Percentiles rank a stretch among this genome's conserved stretches.
Evolutionary conservation across 495 filamentous ascomycete genomes (phyloP).

Genomic region (Trichoderma gamsii): DNA sequence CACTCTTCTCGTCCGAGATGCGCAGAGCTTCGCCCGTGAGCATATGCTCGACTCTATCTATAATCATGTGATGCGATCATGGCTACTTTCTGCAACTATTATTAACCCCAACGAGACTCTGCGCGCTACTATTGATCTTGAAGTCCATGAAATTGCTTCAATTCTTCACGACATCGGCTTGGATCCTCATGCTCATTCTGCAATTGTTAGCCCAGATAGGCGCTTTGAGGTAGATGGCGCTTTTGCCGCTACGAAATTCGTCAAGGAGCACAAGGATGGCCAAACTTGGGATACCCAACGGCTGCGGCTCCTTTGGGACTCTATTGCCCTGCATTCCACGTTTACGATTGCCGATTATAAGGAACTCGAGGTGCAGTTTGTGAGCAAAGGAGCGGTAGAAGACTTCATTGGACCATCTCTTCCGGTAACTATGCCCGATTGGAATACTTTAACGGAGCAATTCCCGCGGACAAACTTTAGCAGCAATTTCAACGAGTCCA

Average conservation of each 20-base stretch:
- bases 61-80: not conserved
- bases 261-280: constrained; percentile 14
- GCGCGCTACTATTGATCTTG: constrained; percentile 25
- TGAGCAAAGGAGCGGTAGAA: constrained; percentile 15
- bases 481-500: constrained; percentile 16
- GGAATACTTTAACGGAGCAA: constrained; percentile 17
- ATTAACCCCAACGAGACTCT: constrained; percentile 23
- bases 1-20: not conserved
- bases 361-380: constrained; percentile 22
- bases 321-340: constrained; percentile 24
- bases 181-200: constrained; percentile 23
- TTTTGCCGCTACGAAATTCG: constrained; percentile 18
- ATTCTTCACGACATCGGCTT: constrained; percentile 33
- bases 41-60: not conserved
- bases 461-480: constrained; percentile 20
- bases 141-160: constrained; percentile 30
- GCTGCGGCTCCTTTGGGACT: constrained; percentile 24
- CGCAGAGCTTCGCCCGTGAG: not conserved
- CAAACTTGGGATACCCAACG: constrained; percentile 18
- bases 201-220: constrained; percentile 27
- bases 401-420: constrained; percentile 21
- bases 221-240: constrained; percentile 35
- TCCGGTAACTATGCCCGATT: not conserved
- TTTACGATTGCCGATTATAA: constrained; percentile 19
- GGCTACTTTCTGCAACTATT: not conserved